phyloP scores from a whole-genome alignment of 1,284 basidiomycete species.

The Microstroma glucosiphilum region DNA sequence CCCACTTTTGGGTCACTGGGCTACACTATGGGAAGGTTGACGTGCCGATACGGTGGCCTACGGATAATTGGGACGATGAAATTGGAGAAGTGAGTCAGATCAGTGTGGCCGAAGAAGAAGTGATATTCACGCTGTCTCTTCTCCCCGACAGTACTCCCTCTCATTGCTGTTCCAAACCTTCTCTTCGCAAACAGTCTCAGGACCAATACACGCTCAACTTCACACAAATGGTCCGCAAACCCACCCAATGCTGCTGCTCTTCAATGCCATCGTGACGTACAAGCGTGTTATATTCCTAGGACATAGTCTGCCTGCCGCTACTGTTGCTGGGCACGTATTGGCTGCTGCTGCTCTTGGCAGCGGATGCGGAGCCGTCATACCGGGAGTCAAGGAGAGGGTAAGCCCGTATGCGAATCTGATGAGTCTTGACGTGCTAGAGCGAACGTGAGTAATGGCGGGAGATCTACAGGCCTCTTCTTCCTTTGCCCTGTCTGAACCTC shows the following conservation, averaged over 20 bases:
- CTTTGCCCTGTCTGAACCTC: conserved; percentile 3
- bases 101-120: background rate
- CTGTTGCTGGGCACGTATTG: conserved; percentile 81
- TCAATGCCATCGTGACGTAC: conserved; percentile 87
- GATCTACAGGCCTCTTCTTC: background rate
- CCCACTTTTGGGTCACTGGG: conserved; percentile 81
- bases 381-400: conserved; percentile 75
- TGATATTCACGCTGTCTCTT: background rate
- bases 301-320: conserved; percentile 65
- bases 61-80: conserved; percentile 62
- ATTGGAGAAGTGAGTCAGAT: conserved; percentile 74
- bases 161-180: conserved; percentile 85
- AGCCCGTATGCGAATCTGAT: conserved; percentile 90
- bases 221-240: conserved; percentile 85
- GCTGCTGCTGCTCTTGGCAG: conserved; percentile 86
- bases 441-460: conserved; percentile 58
- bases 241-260: conserved; percentile 84
- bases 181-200: conserved; percentile 61
- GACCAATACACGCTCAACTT: conserved; percentile 80
- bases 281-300: conserved; percentile 92
- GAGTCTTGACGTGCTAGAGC: conserved; percentile 80
- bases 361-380: conserved; percentile 71
- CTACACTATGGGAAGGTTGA: conserved; percentile 60
- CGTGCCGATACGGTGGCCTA: conserved; percentile 34
- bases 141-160: conserved; percentile 68